Conservation (phyloP, 2,329 filamentous ascomycete genomes). For the Fusarium siculi region DNA sequence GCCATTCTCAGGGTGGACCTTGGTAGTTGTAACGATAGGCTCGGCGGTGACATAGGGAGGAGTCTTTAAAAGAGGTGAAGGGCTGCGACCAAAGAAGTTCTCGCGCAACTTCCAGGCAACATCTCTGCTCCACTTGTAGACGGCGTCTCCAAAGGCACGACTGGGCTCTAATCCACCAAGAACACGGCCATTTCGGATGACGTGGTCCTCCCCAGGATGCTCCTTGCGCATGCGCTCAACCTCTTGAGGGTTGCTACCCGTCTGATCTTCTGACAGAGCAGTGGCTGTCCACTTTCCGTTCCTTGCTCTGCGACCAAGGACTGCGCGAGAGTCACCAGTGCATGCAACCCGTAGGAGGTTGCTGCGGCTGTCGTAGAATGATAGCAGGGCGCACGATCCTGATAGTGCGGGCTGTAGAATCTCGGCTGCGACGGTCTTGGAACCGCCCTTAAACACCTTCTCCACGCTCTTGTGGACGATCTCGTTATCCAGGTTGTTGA, state of each 20-base stretch:
- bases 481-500: conserved; percentile 88
- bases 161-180: conserved; percentile 92
- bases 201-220: conserved; percentile 89
- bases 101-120: conserved; percentile 83
- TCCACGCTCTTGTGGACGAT: conserved; percentile 94
- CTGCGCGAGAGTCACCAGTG: conserved; percentile 94
- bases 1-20: conserved; percentile 87
- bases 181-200: conserved; percentile 88
- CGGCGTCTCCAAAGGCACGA: conserved; percentile 93
- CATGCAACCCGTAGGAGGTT: conserved; percentile 93
- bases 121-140: conserved; percentile 94
- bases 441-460: conserved; percentile 88
- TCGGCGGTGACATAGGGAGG: conserved; percentile 98
- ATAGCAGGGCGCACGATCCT: conserved; percentile 95
- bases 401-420: conserved; percentile 92
- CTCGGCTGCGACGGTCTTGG: conserved; percentile 91
- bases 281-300: conserved; percentile 95
- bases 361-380: conserved; percentile 91
- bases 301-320: conserved; percentile 80
- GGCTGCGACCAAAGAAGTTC: conserved; percentile 87
- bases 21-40: conserved; percentile 91
- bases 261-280: conserved; percentile 91
- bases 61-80: conserved; percentile 82
- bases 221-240: conserved; percentile 82
- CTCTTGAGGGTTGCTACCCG: conserved; percentile 87